These are phyloP conservation scores for Daldinia childiae DNA, from an alignment of 495 filamentous ascomycete genomes.

Conservation along the genomic window DNA sequence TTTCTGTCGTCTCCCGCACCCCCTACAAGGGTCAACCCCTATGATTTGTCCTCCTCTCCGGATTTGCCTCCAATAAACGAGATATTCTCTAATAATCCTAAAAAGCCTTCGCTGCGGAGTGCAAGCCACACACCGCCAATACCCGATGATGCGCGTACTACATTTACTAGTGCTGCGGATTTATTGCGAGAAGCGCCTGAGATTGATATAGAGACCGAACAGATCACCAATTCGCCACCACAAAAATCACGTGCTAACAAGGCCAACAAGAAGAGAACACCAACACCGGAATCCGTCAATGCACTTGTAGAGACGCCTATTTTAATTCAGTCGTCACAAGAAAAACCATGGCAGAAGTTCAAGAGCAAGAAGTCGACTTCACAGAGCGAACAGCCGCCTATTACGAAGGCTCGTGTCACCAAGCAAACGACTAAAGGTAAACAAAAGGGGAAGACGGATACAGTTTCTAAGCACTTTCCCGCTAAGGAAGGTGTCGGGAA, in stretches of 20 bases:
- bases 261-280: slow-evolving; percentile 18
- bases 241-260: slow-evolving; percentile 38
- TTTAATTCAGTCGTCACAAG: slow-evolving; percentile 40
- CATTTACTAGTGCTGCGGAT: slow-evolving; percentile 55
- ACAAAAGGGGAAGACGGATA: slow-evolving; percentile 40
- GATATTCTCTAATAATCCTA: slow-evolving; percentile 47
- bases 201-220: slow-evolving; percentile 46
- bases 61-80: slow-evolving; percentile 56
- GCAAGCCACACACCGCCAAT: slow-evolving; percentile 49
- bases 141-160: slow-evolving; percentile 44
- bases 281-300: slow-evolving; percentile 4
- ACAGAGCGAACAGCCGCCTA: slow-evolving; percentile 42
- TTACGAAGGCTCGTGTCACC: slow-evolving; percentile 48
- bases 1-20: slow-evolving; percentile 52
- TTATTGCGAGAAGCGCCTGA: slow-evolving; percentile 46
- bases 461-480: slow-evolving; percentile 52
- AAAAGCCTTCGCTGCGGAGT: slow-evolving; percentile 44
- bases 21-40: slow-evolving; percentile 35
- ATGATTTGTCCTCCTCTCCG: slow-evolving; percentile 57
- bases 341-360: slow-evolving; percentile 50
- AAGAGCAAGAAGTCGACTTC: slow-evolving; percentile 35
- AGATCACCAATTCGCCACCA: slow-evolving; percentile 36
- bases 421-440: slow-evolving; percentile 46
- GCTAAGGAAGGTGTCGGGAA: slow-evolving; percentile 23
- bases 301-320: slow-evolving; percentile 17